Evolutionary conservation across 805 yeast species (phyloP), one percentile per base, ranked within the genome.

Genomic region (Kazachstania taianensis): DNA sequence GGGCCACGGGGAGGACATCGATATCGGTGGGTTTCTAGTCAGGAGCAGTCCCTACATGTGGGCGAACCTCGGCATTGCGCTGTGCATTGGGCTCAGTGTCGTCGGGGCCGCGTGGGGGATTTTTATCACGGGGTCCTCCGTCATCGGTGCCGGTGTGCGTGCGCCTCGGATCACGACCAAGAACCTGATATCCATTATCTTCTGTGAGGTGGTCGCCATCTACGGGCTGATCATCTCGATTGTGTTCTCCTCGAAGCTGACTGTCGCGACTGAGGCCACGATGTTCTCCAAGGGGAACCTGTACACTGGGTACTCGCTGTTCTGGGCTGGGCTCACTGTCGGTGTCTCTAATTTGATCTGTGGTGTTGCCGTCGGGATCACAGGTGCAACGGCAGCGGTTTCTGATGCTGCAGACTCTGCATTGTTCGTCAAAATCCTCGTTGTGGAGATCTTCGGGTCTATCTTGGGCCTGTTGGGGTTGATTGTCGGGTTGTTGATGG

Each of bases 91-190:
- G 10, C 71, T 92, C 41, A 79, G 94, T 33, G 96, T 92, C 12
- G 80, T 87, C 28, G 98, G 98, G 27, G 98, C 98, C 12, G 97
- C 97, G 5, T 92, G 98, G 98, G 98, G 98, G 45, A 92, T 92
- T 48, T 92, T 89, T 59, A 73, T 92, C 42, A 89, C 97, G 2
- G 98, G 98, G 28, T 70, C 96, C 1, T 77, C 96, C 20, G 83
- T 92, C 49, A 65, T 92, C 43, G 98, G 98, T 50, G 98, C 98
- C 3, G 98, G 98, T 67, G 96, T 92, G 41, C 83, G 83, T 61
- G 92, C 95, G 10, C 98, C 98, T 35, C 72, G 97, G 58, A 94
- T 92, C 57, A 87, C 97, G 30, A 92, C 98, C 37, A 92, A 92
- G 69, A 92, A 92, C 61, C 73, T 92, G 58, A 94, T 92, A 45